Evolutionary conservation across 345 rosid species (phyloP), one percentile per base, ranked within the genome.

Genomic region (Gossypium thurberi): DNA sequence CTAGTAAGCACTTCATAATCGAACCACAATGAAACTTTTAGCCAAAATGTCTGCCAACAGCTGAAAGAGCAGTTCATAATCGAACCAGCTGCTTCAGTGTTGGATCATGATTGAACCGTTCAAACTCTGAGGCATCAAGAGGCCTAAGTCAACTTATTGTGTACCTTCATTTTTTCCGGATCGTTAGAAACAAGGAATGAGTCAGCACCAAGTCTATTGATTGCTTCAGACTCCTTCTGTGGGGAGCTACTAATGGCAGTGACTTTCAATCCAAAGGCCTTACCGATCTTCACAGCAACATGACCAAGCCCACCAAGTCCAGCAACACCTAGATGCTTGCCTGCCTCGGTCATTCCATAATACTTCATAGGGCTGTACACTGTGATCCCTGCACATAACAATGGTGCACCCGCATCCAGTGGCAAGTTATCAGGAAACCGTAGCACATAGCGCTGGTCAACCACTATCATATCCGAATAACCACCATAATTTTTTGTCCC

Each of bases 251-350:
- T 93, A 71, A 93, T 89, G 51, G 89, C 98, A 44, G 94, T 88
- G 61, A 93, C 96, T 81, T 88, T 86, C 82, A 93, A 74, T 23
- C 98, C 97, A 76, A 89, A 91, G 47, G 98, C 97, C 85, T 89
- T 93, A 47, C 78, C 97, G 48, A 93, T 79, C 82, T 88, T 93
- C 48, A 93, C 92, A 50, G 97, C 98, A 71, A 91, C 82, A 80
- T 93, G 98, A 74, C 97, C 98, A 70, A 93, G 89, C 14, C 98
- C 98, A 75, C 97, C 97, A 70, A 91, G 91, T 63, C 98, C 98
- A 11, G 86, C 91, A 0, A 93, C 85, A 70, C 98, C 98, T 76
- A 93, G 76, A 83, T 93, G 96, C 76, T 89, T 93, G 52, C 98
- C 94, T 13, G 88, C 82, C 75, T 88, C 89, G 3, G 89, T 88